A percentile compares a stretch with the other conserved stretches of the same genome.
These are phyloP conservation scores for Polysphondylium violaceum DNA, from an alignment of 78 protist genomes.

Conservation along the genomic window DNA sequence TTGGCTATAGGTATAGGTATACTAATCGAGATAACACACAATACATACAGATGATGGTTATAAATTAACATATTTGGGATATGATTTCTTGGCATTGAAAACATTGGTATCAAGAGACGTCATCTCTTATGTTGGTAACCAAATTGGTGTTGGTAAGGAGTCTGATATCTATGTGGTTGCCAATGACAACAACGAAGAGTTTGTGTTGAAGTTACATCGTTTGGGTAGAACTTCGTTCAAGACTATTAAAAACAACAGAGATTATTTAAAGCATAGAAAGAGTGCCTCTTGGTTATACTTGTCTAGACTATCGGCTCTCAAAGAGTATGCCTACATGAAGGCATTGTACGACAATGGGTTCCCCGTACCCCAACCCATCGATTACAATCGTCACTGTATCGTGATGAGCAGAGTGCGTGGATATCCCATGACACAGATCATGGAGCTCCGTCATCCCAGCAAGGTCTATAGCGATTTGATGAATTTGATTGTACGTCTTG, in stretches of 20 bases:
- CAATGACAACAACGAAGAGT: slow-evolving; percentile 76
- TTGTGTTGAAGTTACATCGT: slow-evolving; percentile 83
- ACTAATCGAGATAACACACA: not conserved
- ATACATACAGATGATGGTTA: slow-evolving; percentile 93
- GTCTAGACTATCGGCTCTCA: slow-evolving; percentile 96
- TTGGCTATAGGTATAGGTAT: no score
- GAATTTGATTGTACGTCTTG: slow-evolving; percentile 90
- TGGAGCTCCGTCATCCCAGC: slow-evolving; percentile 81
- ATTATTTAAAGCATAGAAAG: slow-evolving; percentile 90
- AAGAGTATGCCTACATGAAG: slow-evolving; percentile 98
- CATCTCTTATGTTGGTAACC: slow-evolving; percentile 89
- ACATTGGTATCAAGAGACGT: slow-evolving; percentile 90
- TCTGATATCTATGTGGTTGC: slow-evolving; percentile 90
- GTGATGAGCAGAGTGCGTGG: slow-evolving; percentile 95
- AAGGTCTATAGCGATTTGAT: slow-evolving; percentile 82
- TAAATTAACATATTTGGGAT: slow-evolving; percentile 95
- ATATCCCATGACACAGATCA: slow-evolving; percentile 89
- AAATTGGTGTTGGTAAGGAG: slow-evolving; percentile 99
- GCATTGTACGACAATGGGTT: slow-evolving; percentile 94
- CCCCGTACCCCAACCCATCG: slow-evolving; percentile 98
- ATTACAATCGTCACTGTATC: slow-evolving; percentile 95
- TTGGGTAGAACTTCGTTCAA: slow-evolving; percentile 98
- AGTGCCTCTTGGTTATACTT: slow-evolving; percentile 96
- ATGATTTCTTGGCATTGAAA: slow-evolving; percentile 96
- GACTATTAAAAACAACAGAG: slow-evolving; percentile 94